Evolutionary conservation across 176 grass and related monocot genomes (phyloP), one percentile per base, ranked within the genome.

Genomic region (Puya raimondii): DNA sequence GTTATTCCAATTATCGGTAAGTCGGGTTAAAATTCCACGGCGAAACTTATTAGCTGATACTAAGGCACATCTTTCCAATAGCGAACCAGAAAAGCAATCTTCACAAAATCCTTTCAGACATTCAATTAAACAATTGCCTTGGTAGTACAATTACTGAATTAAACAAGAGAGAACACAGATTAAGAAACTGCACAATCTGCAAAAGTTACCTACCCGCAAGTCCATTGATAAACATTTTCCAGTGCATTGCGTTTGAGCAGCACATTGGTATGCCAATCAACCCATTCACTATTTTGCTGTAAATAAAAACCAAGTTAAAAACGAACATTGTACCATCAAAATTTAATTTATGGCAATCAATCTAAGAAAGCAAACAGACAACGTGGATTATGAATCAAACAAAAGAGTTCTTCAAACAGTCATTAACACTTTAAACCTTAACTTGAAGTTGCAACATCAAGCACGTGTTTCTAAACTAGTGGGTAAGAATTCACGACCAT

Each of bases 201-300:
- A 64, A 76, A 23, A 3, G 70, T 14, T 80, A 88, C 86, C 25
- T 71, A 96, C 93, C 93, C 93, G 73, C 89, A 96, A 78, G 86
- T 81, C 93, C 93, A 96, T 61, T 96, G 86, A 89, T 89, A 89
- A 74, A 96, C 93, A 87, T 92, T 96, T 66, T 96, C 93, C 51
- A 92, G 59, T 48, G 85, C 86, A 79, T 92, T 96, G 67, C 86
- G 76, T 73, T 87, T 87, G 49, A 86, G 72, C 11, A 96, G 42
- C 66, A 92, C 84, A 81, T 87, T 76, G 48, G 71, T 49, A 64
- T 92, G 86, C 93, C 89, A 96, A 68, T 91, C 91, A 47, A 85
- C 80, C 85, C 91, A 96, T 58, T 88, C 85, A 18, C 53, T 85
- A 68, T 88, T 96, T 73, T 83, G 83, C 91, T 96, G 73, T 64